These are phyloP conservation scores for Vitis riparia DNA, from an alignment of 164 flowering plant species.

Conservation along the genomic window DNA sequence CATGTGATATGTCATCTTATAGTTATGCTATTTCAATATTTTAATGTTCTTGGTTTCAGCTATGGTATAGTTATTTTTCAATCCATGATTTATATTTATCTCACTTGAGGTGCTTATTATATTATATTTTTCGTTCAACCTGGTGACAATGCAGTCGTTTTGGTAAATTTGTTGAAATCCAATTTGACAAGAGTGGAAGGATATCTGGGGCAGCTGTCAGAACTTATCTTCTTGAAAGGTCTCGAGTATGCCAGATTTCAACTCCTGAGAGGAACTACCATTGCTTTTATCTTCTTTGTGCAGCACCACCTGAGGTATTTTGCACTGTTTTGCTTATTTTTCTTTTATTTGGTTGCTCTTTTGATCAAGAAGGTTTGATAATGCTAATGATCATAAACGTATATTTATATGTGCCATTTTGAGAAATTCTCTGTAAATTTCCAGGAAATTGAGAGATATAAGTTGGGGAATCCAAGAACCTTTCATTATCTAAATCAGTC, in stretches of 20 bases:
- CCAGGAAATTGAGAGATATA: conserved; percentile 19
- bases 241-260: conserved; percentile 28
- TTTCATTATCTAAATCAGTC: conserved; percentile 26
- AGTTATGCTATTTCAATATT: neutral
- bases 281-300: conserved; percentile 27
- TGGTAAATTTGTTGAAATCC: conserved; percentile 29
- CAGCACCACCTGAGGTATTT: conserved; percentile 25
- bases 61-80: too few species aligned
- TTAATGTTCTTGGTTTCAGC: neutral
- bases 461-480: conserved; percentile 19
- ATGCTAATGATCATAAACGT: too few species aligned
- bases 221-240: conserved; percentile 19
- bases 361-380: too few species aligned
- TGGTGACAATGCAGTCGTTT: conserved; percentile 17
- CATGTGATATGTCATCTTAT: neutral
- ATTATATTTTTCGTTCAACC: neutral
- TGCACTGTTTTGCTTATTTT: neutral
- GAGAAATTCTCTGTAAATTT: neutral
- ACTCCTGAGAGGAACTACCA: conserved; percentile 27
- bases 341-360: neutral
- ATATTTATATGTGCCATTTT: neutral
- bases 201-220: conserved; percentile 24
- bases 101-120: neutral
- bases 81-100: too few species aligned
- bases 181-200: conserved; percentile 27